Conservation (phyloP, 805 yeast genomes). For the Metschnikowia drakensbergensis region DNA sequence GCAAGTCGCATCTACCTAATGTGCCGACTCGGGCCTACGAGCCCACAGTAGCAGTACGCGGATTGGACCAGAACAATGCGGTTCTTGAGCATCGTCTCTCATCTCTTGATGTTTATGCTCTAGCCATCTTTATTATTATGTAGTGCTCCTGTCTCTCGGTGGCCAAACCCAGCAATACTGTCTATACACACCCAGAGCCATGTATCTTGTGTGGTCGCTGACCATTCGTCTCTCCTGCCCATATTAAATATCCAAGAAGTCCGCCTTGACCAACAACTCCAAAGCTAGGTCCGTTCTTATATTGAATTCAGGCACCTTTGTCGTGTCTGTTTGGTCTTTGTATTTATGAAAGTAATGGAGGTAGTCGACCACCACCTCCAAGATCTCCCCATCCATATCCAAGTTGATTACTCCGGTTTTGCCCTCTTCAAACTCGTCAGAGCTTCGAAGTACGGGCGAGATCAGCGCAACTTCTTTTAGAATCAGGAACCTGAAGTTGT, state of each 20-base stretch:
- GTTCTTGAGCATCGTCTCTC: neutral
- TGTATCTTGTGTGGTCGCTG: no score
- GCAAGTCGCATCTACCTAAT: conserved; percentile 6
- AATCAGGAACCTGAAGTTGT: conserved; percentile 59
- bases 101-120: neutral
- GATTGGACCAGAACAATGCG: no score
- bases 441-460: conserved; percentile 54
- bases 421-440: conserved; percentile 55
- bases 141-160: neutral
- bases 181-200: neutral
- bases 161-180: neutral
- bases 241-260: conserved; percentile 61
- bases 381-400: conserved; percentile 66
- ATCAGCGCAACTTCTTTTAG: conserved; percentile 73
- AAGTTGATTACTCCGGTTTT: conserved; percentile 51
- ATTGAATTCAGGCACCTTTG: conserved; percentile 77
- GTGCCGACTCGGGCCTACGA: neutral
- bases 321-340: conserved; percentile 46
- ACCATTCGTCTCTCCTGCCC: neutral
- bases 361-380: conserved; percentile 82
- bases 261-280: conserved; percentile 90
- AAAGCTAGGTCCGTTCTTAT: conserved; percentile 93
- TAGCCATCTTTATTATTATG: neutral
- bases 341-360: conserved; percentile 71
- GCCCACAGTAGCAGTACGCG: neutral